Conservation (phyloP, 805 yeast genomes). For the Barnettozyma pratensis region DNA sequence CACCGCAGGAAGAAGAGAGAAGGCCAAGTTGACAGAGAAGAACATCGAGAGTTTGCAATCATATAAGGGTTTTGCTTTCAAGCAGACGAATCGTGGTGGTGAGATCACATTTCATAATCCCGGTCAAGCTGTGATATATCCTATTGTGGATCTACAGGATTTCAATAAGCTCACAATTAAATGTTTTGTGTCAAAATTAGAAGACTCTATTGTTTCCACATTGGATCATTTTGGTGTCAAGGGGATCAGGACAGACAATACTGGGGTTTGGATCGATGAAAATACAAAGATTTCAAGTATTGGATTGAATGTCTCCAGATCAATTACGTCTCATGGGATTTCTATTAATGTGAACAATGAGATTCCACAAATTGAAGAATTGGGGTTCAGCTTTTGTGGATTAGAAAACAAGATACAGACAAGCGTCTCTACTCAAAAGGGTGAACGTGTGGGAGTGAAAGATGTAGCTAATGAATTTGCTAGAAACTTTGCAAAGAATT, state of each 20-base stretch:
- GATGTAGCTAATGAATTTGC: constrained; percentile 41
- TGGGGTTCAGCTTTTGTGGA: constrained; percentile 78
- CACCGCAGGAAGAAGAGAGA: constrained; percentile 88
- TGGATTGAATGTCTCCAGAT: constrained; percentile 81
- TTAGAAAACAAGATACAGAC: constrained; percentile 58
- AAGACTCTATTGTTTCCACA: constrained; percentile 48
- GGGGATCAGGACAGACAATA: constrained; percentile 52
- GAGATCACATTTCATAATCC: constrained; percentile 96
- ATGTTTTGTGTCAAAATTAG: constrained; percentile 62
- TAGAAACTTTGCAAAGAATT: constrained; percentile 34
- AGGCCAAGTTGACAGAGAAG: constrained; percentile 37
- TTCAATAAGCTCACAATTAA: constrained; percentile 53
- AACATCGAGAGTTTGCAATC: constrained; percentile 23
- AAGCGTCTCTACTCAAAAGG: constrained; percentile 34
- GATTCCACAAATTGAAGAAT: constrained; percentile 57
- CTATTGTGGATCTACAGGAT: constrained; percentile 64
- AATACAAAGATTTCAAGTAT: constrained; percentile 74
- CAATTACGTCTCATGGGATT: constrained; percentile 85
- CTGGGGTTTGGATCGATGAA: constrained; percentile 80
- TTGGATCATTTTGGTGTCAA: constrained; percentile 37
- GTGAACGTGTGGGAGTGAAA: constrained; percentile 19
- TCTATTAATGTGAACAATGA: constrained; percentile 78
- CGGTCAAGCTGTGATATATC: constrained; percentile 87
- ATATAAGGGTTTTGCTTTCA: constrained; percentile 49
- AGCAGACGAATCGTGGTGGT: constrained; percentile 90